Evolutionary conservation across 768 basidiomycete species (phyloP), one percentile per base, ranked within the genome.

Genomic region (Leccinellum luteum): DNA sequence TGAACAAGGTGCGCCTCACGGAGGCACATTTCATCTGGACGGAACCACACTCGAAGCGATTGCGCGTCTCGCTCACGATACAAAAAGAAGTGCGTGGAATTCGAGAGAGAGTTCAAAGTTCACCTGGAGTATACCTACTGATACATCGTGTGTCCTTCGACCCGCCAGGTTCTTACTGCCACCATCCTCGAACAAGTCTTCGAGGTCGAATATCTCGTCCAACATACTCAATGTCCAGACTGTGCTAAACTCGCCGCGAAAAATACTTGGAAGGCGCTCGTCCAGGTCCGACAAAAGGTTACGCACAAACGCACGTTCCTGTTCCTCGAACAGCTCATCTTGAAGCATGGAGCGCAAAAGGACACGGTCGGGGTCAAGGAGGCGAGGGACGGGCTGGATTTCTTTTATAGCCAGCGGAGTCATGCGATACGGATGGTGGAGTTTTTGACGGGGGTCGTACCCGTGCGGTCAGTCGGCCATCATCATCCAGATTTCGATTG

Each of bases 11-110:
- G 27, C 90, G 96, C 50, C 75, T 99, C 44, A 95, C 97, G n/a
- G 96, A 98, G 60, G 97, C 97, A 2, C 92, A 94, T 61, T 98
- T 98, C 73, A 93, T 98, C 67, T 99, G 97, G 97, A 99, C 97
- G 21, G 97, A 99, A 69, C 97, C 97, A 3, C 96, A 99, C 75
- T 94, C 92, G 38, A 94, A 95, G 69, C 83, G 97, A 35, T 72
- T 98, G 60, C 84, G 93, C 48, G 86, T 99, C 55, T 96, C 96
- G 53, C 76, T 99, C 66, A 97, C 96, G 0, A 94, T 99, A 60
- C 97, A 99, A 76, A 99, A 99, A 78, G 97, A 98, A 81, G 94
- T 94, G 48, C 45, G 48, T 31, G n/a, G 27, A 23, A 10, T 8
- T 27, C 21, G 23, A 15, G 23, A 23, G 21, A 6, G 5, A 2